These are phyloP conservation scores for Mercurialis annua DNA, from an alignment of 345 rosid genomes.

Conservation along the genomic window DNA sequence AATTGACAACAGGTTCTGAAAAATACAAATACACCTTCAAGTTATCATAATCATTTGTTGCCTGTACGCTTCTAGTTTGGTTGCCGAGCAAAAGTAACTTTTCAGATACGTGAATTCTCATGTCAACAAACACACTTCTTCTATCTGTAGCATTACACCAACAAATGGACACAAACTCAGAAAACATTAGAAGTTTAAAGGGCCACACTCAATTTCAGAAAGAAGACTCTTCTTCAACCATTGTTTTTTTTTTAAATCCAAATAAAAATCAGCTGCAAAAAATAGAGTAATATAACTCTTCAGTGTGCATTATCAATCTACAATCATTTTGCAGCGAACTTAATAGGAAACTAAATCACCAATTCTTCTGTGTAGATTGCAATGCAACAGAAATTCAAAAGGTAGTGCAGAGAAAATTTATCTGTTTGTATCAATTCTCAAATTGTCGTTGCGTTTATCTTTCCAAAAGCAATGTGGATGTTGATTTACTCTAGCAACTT, in stretches of 20 bases:
- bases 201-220: neutral
- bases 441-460: neutral
- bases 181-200: neutral
- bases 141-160: conserved; percentile 53
- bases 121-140: conserved; percentile 58
- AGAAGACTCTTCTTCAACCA: neutral
- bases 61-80: conserved; percentile 68
- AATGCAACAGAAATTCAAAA: neutral
- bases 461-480: neutral
- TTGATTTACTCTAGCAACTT: neutral
- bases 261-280: neutral
- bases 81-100: conserved; percentile 56
- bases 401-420: neutral
- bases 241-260: neutral
- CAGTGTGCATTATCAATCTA: neutral
- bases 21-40: conserved; percentile 74
- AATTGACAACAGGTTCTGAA: conserved; percentile 69
- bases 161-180: conserved; percentile 14
- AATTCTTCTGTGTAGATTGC: too few species aligned
- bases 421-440: too few species aligned
- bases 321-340: neutral
- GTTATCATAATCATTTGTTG: conserved; percentile 59
- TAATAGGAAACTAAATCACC: neutral
- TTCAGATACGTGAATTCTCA: conserved; percentile 70
- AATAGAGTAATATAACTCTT: neutral